Evolutionary conservation across 1,284 basidiomycete genomes (phyloP), one percentile per base, ranked within the genome.

Genomic region (Malassezia psittaci): DNA sequence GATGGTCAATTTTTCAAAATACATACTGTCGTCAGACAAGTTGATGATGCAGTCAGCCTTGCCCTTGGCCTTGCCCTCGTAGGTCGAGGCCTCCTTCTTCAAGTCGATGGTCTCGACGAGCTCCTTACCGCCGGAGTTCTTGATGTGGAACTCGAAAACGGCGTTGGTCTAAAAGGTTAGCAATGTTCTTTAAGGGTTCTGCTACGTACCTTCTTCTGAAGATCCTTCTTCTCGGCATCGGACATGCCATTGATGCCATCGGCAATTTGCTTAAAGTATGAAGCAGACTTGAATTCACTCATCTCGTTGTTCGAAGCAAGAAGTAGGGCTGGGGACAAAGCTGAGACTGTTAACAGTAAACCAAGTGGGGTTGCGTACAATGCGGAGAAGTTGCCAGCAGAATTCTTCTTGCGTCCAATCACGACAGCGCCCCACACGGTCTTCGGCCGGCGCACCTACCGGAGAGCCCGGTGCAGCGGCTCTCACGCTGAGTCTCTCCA

Each of bases 131-230:
- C 80, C 80, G 16, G 76, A 78, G 74, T 90, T 90, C 77, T 86
- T 84, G 67, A 94, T 82, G 62, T 84, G 83, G 60, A 96, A 79
- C 78, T 93, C 86, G 76, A 96, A 93, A 76, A 91, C 82, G 64
- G 87, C 88, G 74, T 89, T 90, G 59, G 86, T 88, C 90, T 29
- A 29, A 93, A 16, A 4, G 15, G 43, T 49, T 12, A 35, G 50
- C 24, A 13, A 19, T 39, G 6, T 8, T 24, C 6, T 13, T 10
- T 11, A 21, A n/a, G 29, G 1, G 6, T 40, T 29, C 7, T 29
- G 24, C 24, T 29, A 62, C 64, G 21, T 57, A 86, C 89, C 84
- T 90, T 91, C 77, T 90, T 90, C 59, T 91, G 83, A 76, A 87
- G 83, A 39, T 79, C 77, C 69, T 84, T 80, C 79, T 83, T 88